Evolutionary conservation across 2,329 filamentous ascomycete genomes (phyloP), one percentile per base, ranked within the genome.

Genomic region (Ceratocystis variospora): DNA sequence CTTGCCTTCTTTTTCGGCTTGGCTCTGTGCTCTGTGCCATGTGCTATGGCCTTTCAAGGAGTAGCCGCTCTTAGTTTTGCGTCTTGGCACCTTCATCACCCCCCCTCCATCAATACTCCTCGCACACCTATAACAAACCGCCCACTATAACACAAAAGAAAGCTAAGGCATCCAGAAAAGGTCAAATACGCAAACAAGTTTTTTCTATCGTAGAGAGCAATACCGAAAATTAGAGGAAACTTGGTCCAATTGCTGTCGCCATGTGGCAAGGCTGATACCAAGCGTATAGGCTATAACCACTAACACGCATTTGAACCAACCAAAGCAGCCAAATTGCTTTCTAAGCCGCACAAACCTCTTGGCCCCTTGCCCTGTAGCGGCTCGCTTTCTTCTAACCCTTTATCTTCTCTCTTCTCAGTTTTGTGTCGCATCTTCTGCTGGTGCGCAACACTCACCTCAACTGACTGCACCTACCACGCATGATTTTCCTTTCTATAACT

Each of bases 391-490:
- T 17, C 45, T 48, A 7, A 1, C 45, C 45, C 46, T n/a, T 19
- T 5, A 8, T 8, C n/a, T n/a, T 50, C n/a, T 50, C 46, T 50
- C 12, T 53, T 25, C 8, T 53, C 19, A 7, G 48, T 53, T 0
- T 19, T 19, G n/a, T 48, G 45, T 48, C 45, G 17, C 17, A 19
- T 25, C 8, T 53, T 53, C 53, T 33, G 53, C 28, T 8, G 12
- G 28, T 57, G 15, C 28, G 28, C 53, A 59, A 17, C 53, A 37
- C 48, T 53, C 48, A 53, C 22, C 48, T 53, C 48, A 53, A 53
- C 48, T 53, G 19, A 19, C 53, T 33, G 53, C 53, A 59, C 53
- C 53, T 59, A 59, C 53, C 53, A 59, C 28, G 53, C 53, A 59
- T 59, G 53, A 19, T 33, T 59, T 59, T 59, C 25, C 28, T 7